Evolutionary conservation across 345 rosid genomes (phyloP), one percentile per base, ranked within the genome.

Genomic region (Rubroshorea leprosula): DNA sequence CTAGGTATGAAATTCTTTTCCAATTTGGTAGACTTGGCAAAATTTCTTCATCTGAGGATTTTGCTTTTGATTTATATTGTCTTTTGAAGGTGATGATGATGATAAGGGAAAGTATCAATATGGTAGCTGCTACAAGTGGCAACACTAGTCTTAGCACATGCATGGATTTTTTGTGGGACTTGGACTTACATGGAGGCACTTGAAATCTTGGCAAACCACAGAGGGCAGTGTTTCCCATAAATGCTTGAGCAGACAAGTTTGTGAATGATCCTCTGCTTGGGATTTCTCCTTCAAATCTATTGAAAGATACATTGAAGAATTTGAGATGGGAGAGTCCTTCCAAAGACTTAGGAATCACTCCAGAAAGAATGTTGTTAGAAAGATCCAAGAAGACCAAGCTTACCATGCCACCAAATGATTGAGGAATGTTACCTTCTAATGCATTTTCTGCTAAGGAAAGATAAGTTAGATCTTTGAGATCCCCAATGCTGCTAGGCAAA

Each of bases 311-410:
- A 51, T 72, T 72, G 0, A 67, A 10, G 17, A 22, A 21, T 8
- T 52, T 48, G 27, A 68, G 44, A n/a, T 45, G 17, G 11, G 1
- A 23, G 0, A 73, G 70, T 5, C 14, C n/a, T 26, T 64, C 65
- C 7, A 73, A 17, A 5, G 76, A 72, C 4, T 17, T 53, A 21
- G 76, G 76, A 50, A 72, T 72, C 0, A 0, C 4, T 18, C 71
- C 65, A 5, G 71, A 66, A 4, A 72, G 31, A 68, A 41, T 57
- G 41, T 66, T 67, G 3, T 19, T 58, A 0, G 72, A 67, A 19
- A 63, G 21, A 50, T 73, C 68, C 23, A 73, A 57, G 64, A 13
- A 17, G 9, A 60, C 70, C 57, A 73, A 44, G 41, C 24, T 29
- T 38, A 26, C 6, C 38, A 74, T 3, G 2, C 22, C 23, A 20